Evolutionary conservation across 768 basidiomycete genomes (phyloP), one percentile per base, ranked within the genome.

Genomic region (Mycena maculata): DNA sequence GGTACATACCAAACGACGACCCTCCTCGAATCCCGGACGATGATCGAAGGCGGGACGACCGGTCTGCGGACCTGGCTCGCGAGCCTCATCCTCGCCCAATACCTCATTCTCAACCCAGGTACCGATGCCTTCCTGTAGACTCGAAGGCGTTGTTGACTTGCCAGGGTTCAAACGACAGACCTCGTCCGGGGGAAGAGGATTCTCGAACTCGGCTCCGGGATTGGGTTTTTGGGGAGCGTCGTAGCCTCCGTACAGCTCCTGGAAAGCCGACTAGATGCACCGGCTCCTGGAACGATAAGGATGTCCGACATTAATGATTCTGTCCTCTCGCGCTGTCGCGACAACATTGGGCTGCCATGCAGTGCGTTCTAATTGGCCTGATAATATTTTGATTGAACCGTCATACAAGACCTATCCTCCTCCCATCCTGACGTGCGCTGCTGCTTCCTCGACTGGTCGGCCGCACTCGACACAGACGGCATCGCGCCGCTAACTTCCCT

Each of bases 31-130:
- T 93, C 93, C 1, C 87, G 89, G 9, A 90, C 87, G 3, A 88
- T 84, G 3, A 88, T 94, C 30, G 92, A 94, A 75, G 81, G 82
- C 44, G 93, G 93, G 0, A 94, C 92, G 0, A 94, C 92, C 1
- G 92, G 93, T 15, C 77, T 94, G 52, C 84, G 91, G 59, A 95
- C 93, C 9, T 95, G 93, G 93, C 80, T 84, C 30, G 91, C 93
- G 7, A 90, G 92, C 69, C 85, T 90, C 47, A 79, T 86, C 31
- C 80, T 94, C 22, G 87, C 88, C 0, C 84, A 89, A 52, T 90
- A 88, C 71, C 79, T 94, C 25, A 83, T 87, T 22, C 65, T 71
- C 11, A 81, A 90, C 72, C 80, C 88, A 75, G 84, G 92, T 92
- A 77, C 70, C 50, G 48, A 23, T 47, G 42, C 23, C 20, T 30